Evolutionary conservation across 192 early-diverging fungal genomes (phyloP).

Genomic region (Cetraspora pellucida): DNA sequence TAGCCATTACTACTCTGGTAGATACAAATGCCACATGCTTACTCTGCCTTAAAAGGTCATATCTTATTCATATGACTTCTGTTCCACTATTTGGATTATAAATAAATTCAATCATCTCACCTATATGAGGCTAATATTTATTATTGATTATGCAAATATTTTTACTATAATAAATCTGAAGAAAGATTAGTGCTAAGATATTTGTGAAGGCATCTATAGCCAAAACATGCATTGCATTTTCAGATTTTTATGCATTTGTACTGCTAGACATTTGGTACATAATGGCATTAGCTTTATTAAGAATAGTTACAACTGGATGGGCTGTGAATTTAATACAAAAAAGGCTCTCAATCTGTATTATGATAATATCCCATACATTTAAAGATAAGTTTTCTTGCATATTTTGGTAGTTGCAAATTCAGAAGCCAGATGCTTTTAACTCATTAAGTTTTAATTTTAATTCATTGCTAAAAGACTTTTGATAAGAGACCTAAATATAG

Average conservation of each 20-base stretch:
- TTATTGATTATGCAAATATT: conserved; percentile 7
- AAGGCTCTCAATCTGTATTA: conserved; percentile 14
- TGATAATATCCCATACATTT: conserved; percentile 21
- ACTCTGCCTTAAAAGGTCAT: conserved; percentile 8
- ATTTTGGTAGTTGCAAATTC: too few relatives aligned
- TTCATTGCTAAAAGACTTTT: conserved; percentile 25
- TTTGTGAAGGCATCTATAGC: conserved; percentile 25
- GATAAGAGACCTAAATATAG: too few relatives aligned
- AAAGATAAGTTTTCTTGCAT: conserved; percentile 6
- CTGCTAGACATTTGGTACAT: conserved; percentile 28
- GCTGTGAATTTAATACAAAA: background rate
- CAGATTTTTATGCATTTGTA: conserved; percentile 9
- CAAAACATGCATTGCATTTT: conserved; percentile 30
- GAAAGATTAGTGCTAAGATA: conserved; percentile 3
- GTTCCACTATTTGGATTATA: conserved; percentile 27
- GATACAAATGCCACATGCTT: conserved; percentile 18
- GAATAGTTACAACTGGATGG: background rate
- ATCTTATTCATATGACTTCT: conserved; percentile 23
- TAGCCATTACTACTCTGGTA: conserved; percentile 12
- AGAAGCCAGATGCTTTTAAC: too few relatives aligned
- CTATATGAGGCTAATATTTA: conserved; percentile 16
- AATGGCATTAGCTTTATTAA: conserved; percentile 19
- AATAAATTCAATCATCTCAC: conserved; percentile 20
- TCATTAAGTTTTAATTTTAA: conserved; percentile 18
- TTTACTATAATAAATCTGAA: conserved; percentile 15